phyloP scores from a whole-genome alignment of 192 early-diverging fungal genomes.

The Backusella circina region DNA sequence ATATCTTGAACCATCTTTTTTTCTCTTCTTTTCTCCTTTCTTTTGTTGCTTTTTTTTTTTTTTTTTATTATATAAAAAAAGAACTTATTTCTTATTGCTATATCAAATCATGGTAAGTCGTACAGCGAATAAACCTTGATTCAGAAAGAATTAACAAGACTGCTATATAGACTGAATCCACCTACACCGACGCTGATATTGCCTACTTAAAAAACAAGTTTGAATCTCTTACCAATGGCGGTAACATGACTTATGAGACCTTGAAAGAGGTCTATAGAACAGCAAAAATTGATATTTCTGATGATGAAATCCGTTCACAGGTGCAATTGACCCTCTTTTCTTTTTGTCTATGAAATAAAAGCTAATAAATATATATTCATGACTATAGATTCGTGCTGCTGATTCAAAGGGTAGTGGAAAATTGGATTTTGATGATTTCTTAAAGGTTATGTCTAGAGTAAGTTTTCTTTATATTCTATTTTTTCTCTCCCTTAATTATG shows the following conservation, averaged over 20 bases:
- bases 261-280: constrained; percentile 23
- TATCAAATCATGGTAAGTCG: not conserved
- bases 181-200: constrained; percentile 20
- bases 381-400: constrained; percentile 5
- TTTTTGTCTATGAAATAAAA: not conserved
- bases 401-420: constrained; percentile 9
- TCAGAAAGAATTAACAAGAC: not conserved
- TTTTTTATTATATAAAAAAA: not conserved
- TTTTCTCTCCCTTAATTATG: not conserved
- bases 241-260: constrained; percentile 22
- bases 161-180: not conserved
- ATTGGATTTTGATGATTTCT: constrained; percentile 30
- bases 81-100: not conserved
- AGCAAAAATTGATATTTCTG: constrained; percentile 15
- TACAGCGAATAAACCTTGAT: not conserved
- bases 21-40: not conserved
- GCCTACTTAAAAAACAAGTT: constrained; percentile 16
- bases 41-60: not conserved
- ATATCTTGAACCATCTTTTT: not conserved
- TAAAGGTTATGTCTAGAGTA: constrained; percentile 29
- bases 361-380: not conserved
- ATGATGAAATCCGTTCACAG: constrained; percentile 25
- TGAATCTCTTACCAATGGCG: constrained; percentile 20
- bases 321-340: constrained; percentile 1
- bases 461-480: not conserved